Evolutionary conservation across 306 rosid species (phyloP).

Genomic region (Vigna nakashimae): DNA sequence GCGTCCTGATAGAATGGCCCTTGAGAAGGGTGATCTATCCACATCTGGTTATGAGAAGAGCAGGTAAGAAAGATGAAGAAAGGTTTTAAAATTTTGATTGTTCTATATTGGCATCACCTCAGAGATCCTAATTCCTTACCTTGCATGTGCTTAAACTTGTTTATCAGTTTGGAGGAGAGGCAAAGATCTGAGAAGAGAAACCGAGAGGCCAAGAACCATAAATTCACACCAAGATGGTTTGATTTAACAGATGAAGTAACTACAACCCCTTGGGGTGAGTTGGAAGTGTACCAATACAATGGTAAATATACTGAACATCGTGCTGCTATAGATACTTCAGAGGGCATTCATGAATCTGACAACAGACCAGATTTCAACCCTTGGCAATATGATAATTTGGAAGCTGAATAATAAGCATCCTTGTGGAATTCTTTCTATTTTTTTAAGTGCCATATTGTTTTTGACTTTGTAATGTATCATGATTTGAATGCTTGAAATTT

Average conservation of each 20-base stretch:
- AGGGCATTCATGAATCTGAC: conserved; percentile 47
- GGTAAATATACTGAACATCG: conserved; percentile 71
- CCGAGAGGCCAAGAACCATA: conserved; percentile 63
- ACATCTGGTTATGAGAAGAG: conserved; percentile 82
- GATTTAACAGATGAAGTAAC: conserved; percentile 66
- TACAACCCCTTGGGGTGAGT: conserved; percentile 83
- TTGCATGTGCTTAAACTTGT: conserved; percentile 28
- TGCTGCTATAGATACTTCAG: conserved; percentile 59
- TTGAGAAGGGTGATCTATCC: conserved; percentile 87
- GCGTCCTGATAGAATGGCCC: conserved; percentile 91
- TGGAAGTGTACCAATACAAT: conserved; percentile 77
- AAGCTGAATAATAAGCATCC: conserved; percentile 45
- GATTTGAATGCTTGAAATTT: conserved; percentile 34
- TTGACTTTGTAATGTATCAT: conserved; percentile 45
- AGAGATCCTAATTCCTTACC: conserved; percentile 25
- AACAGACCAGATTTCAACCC: conserved; percentile 71
- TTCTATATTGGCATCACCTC: background rate
- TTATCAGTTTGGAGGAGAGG: conserved; percentile 80
- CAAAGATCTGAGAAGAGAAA: conserved; percentile 79
- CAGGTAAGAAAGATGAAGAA: conserved; percentile 56
- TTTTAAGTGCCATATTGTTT: conserved; percentile 8
- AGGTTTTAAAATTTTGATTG: background rate
- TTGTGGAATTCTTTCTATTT: conserved; percentile 40
- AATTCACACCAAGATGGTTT: conserved; percentile 77
- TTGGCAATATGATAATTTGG: conserved; percentile 71